Percentiles rank a stretch among this genome's conserved stretches.
These are phyloP conservation scores for Knoxdaviesia proteae DNA, from an alignment of 2,329 filamentous ascomycete species.

Conservation along the genomic window DNA sequence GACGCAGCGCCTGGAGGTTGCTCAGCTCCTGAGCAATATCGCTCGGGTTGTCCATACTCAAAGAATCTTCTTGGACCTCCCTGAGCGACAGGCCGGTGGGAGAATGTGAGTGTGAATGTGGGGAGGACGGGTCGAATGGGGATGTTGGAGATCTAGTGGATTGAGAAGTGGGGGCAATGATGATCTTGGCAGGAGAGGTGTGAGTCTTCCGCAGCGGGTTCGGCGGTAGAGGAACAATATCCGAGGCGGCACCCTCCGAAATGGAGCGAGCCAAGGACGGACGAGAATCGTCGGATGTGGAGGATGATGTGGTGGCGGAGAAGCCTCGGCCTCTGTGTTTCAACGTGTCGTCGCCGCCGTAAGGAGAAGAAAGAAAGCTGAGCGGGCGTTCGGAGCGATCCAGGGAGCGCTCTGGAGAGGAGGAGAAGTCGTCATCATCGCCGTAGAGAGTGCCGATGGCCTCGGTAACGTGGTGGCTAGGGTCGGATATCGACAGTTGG, in stretches of 20 bases:
- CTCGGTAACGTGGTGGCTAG: slow-evolving; percentile 84
- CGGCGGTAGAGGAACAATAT: not conserved
- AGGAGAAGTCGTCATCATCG: slow-evolving; percentile 45
- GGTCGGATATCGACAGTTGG: slow-evolving; percentile 57
- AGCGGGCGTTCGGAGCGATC: slow-evolving; percentile 32
- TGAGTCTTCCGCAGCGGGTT: not conserved
- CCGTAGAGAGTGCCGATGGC: slow-evolving; percentile 83
- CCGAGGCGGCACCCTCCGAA: slow-evolving; percentile 18
- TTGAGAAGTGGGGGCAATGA: slow-evolving; percentile 22
- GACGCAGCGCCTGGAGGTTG: slow-evolving; percentile 72
- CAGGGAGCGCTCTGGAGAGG: slow-evolving; percentile 13
- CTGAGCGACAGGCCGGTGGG: slow-evolving; percentile 26
- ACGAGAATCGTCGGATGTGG: slow-evolving; percentile 15
- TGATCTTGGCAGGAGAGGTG: slow-evolving; percentile 1
- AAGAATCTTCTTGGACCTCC: slow-evolving; percentile 39
- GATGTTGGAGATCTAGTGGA: no score
- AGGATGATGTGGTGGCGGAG: slow-evolving; percentile 13
- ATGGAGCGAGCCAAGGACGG: slow-evolving; percentile 22
- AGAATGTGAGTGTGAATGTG: no score
- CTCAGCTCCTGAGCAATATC: slow-evolving; percentile 82
- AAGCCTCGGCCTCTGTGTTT: slow-evolving; percentile 14
- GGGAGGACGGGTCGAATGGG: no score
- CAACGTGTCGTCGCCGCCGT: slow-evolving; percentile 9
- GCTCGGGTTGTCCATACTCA: slow-evolving; percentile 75
- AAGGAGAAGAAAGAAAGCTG: slow-evolving; percentile 38